A percentile compares a stretch with the other conserved stretches of the same genome.
phyloP scores from a whole-genome alignment of 139 green algal genomes.

The Prasinococcaceae sp. region DNA sequence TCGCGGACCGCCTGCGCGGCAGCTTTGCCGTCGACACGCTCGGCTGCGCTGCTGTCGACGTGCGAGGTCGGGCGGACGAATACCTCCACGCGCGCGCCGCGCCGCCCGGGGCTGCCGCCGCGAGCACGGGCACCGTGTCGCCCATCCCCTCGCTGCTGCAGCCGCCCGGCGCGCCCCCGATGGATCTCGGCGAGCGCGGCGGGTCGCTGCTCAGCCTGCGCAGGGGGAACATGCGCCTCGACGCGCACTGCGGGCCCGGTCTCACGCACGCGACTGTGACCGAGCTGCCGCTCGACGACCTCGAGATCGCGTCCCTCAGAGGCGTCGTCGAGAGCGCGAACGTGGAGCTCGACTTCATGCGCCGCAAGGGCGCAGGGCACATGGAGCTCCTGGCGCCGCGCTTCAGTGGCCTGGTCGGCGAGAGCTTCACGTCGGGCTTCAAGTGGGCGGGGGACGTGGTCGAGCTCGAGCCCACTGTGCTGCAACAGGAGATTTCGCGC shows the following conservation, averaged over 20 bases:
- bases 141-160: too few relatives aligned
- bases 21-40: background rate
- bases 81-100: too few relatives aligned
- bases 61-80: too few relatives aligned
- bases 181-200: too few relatives aligned
- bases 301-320: slow-evolving; percentile 28
- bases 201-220: too few relatives aligned
- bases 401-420: slow-evolving; percentile 29
- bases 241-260: too few relatives aligned
- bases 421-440: slow-evolving; percentile 18
- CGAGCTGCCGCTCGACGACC: slow-evolving; percentile 27
- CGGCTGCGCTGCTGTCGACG: too few relatives aligned
- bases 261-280: too few relatives aligned
- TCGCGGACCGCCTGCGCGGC: background rate
- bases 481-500: slow-evolving; percentile 23
- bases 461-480: background rate
- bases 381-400: slow-evolving; percentile 12
- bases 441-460: slow-evolving; percentile 30
- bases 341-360: slow-evolving; percentile 22
- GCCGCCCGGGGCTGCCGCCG: too few relatives aligned
- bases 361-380: slow-evolving; percentile 14
- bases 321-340: slow-evolving; percentile 20
- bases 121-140: too few relatives aligned
- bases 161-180: too few relatives aligned
- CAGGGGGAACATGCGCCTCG: too few relatives aligned